Base-by-base conservation (phyloP, 345 rosid genomes). In the Lepidium sativum region DNA sequence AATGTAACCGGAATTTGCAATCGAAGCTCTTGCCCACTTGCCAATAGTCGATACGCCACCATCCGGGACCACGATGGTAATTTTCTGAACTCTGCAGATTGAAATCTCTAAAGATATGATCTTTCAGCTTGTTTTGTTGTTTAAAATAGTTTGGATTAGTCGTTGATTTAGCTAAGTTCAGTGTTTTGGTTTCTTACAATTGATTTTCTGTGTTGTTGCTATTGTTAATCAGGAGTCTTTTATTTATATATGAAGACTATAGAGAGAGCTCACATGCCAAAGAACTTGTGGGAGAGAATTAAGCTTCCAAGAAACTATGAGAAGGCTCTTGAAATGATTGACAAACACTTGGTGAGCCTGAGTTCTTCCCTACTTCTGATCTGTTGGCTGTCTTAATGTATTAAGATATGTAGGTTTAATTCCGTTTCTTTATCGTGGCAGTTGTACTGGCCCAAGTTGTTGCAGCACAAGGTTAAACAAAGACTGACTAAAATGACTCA, bases 401-500 rank as follows among this genome's bases (percentile, higher is more conserved):
- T 34, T 21, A 9, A 2, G 42, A 42, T 9, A 13, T 41, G 57
- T n/a, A 18, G 53, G 9, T 58, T 62, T 41, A 32, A 49, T 39
- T 38, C 14, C 5, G 20, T 31, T 42, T 73, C 40, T 39, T 63
- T n/a, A 11, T 17, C 6, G 49, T 64, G 39, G 27, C 62, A 94
- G 97, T 74, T 81, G 82, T 88, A 88, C 67, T 91, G 97, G 96
- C 97, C 96, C 0, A 86, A 91, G 83, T 72, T 95, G 60, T 82
- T 95, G 54, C 82, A 82, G 45, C 98, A 91, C 73, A 95, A 95
- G 78, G 78, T 80, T 51, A 95, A 95, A 80, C 98, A 88, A 68
- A 82, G 96, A 38, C 71, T 95, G 70, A 95, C 99, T 1, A 95
- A 95, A 72, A 91, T 95, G 99, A 91, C 96, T 42, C 99, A 95